phyloP scores from a whole-genome alignment of 345 rosid species.

The Aegle marmelos region DNA sequence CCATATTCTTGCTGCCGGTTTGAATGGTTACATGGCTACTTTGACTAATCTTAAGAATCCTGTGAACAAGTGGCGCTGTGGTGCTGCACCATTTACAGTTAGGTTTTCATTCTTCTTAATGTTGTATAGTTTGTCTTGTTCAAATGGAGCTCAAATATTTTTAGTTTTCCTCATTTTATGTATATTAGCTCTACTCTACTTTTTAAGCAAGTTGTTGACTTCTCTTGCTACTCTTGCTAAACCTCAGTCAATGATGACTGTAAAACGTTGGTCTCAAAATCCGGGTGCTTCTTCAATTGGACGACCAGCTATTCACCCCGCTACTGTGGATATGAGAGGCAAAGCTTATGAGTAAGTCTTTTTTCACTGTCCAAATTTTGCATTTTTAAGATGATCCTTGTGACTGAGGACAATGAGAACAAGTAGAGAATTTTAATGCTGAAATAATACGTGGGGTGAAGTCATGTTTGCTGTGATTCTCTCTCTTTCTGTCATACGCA shows the following conservation, averaged over 20 bases:
- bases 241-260: slow-evolving; percentile 89
- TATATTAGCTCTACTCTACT: not conserved
- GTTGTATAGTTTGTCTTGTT: not conserved
- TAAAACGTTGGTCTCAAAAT: slow-evolving; percentile 85
- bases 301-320: slow-evolving; percentile 96
- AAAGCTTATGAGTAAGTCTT: slow-evolving; percentile 88
- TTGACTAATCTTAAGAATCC: slow-evolving; percentile 87
- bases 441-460: not conserved
- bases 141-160: not conserved
- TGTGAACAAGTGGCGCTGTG: slow-evolving; percentile 92
- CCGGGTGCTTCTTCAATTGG: slow-evolving; percentile 73
- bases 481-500: not conserved
- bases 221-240: slow-evolving; percentile 11
- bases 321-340: slow-evolving; percentile 89
- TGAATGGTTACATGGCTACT: slow-evolving; percentile 98
- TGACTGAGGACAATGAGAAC: not conserved
- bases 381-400: not conserved
- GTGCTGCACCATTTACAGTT: slow-evolving; percentile 95
- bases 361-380: not conserved
- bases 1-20: slow-evolving; percentile 90
- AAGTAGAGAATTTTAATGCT: not conserved
- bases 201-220: not conserved
- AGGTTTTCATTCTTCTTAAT: slow-evolving; percentile 25
- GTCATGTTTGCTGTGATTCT: not conserved
- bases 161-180: not conserved